Evolutionary conservation across 2,329 filamentous ascomycete genomes (phyloP).

Genomic region (Fusarium sacchari): DNA sequence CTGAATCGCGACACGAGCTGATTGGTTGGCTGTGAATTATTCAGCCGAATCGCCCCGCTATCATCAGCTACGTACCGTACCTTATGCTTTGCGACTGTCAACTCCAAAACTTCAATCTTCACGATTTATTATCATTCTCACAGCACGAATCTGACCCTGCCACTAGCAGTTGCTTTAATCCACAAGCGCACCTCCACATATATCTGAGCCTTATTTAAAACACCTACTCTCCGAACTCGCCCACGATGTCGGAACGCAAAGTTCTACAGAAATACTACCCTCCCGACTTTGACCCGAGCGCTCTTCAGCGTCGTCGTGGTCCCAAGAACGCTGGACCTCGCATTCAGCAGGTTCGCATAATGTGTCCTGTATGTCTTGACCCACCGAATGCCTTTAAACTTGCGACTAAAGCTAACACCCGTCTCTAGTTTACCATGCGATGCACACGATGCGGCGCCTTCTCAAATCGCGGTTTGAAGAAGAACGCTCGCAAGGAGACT

Average conservation of each 20-base stretch:
- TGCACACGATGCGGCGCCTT: slow-evolving; percentile 69
- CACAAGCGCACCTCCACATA: not conserved
- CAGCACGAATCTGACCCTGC: not conserved
- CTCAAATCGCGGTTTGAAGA: not conserved
- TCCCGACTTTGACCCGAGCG: slow-evolving; percentile 90
- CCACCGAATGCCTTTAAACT: not conserved
- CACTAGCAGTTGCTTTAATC: not conserved
- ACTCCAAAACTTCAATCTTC: not conserved
- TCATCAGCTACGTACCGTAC: no score
- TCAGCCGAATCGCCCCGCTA: not conserved
- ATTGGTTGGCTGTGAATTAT: not conserved
- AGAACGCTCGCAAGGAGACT: slow-evolving; percentile 69
- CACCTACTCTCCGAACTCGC: not conserved
- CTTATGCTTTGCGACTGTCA: not conserved
- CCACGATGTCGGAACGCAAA: slow-evolving; percentile 85
- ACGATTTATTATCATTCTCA: not conserved
- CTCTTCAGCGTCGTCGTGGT: slow-evolving; percentile 75
- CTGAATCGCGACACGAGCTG: not conserved
- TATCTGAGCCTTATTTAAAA: not conserved
- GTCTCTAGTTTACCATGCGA: slow-evolving; percentile 51
- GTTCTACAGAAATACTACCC: slow-evolving; percentile 74
- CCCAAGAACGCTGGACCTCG: slow-evolving; percentile 80
- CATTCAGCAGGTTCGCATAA: slow-evolving; percentile 79
- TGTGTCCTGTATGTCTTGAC: not conserved
- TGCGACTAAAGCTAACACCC: not conserved